Evolutionary conservation across 345 rosid genomes (phyloP).

Genomic region (Cardamine occulta): DNA sequence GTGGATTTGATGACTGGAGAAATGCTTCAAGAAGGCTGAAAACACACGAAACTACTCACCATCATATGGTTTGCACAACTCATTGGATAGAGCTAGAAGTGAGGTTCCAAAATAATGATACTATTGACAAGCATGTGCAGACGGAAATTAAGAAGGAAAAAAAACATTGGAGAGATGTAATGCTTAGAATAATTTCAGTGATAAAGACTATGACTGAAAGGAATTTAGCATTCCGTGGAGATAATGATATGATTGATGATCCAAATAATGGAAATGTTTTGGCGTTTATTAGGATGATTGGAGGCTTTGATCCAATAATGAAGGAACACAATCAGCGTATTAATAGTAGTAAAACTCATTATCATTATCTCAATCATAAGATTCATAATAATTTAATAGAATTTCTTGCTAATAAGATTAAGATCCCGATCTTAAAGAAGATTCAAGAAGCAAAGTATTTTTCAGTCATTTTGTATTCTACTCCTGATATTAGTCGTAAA

Average conservation of each 20-base stretch:
- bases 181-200: slow-evolving; percentile 10
- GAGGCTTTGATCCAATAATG: background rate
- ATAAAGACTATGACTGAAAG: background rate
- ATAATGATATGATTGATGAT: background rate
- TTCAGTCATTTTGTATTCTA: background rate
- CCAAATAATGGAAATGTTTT: background rate
- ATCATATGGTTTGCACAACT: slow-evolving; percentile 1
- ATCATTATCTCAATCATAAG: background rate
- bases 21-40: slow-evolving; percentile 1
- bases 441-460: slow-evolving; percentile 1
- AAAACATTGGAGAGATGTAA: slow-evolving; percentile 19
- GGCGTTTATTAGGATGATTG: background rate
- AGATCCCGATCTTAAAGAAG: background rate
- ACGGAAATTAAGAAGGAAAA: slow-evolving; percentile 10
- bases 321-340: background rate
- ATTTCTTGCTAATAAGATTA: background rate
- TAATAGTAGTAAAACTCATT: background rate
- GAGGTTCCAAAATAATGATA: background rate
- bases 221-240: slow-evolving; percentile 8
- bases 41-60: background rate
- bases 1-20: slow-evolving; percentile 6
- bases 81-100: background rate
- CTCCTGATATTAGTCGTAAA: background rate
- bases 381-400: slow-evolving; percentile 1
- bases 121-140: background rate